A percentile compares a stretch with the other conserved stretches of the same genome.
Conservation (phyloP, 1,284 basidiomycete species). For the Malassezia vespertilionis region DNA sequence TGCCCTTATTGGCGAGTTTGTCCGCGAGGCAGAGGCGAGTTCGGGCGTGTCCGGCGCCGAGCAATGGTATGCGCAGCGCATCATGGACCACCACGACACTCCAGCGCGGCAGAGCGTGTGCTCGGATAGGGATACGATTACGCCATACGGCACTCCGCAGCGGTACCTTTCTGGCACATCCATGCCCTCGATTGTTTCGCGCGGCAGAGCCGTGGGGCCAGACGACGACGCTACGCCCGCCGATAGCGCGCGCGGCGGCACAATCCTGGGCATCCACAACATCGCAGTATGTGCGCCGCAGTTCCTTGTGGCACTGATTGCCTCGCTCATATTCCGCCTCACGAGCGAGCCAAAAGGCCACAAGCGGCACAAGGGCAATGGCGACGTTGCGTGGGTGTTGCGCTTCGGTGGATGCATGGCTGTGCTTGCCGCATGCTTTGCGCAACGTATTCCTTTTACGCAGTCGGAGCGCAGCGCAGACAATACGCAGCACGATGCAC, state of each 20-base stretch:
- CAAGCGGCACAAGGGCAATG: slow-evolving; percentile 33
- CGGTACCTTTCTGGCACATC: background rate
- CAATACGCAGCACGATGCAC: background rate
- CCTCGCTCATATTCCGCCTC: slow-evolving; percentile 72
- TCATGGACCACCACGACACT: slow-evolving; percentile 10
- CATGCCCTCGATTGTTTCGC: slow-evolving; percentile 17
- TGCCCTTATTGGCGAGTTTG: slow-evolving; percentile 41
- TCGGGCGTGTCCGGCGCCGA: slow-evolving; percentile 29
- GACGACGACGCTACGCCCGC: background rate
- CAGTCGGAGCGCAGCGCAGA: slow-evolving; percentile 15
- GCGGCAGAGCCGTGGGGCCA: slow-evolving; percentile 13
- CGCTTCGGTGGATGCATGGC: slow-evolving; percentile 67
- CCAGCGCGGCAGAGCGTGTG: background rate
- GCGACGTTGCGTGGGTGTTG: slow-evolving; percentile 68
- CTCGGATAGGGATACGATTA: too few relatives aligned
- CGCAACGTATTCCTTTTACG: slow-evolving; percentile 33
- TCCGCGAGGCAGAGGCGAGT: slow-evolving; percentile 31
- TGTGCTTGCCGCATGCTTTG: slow-evolving; percentile 30
- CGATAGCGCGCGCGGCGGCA: slow-evolving; percentile 58
- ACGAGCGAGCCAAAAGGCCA: slow-evolving; percentile 38
- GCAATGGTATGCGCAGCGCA: slow-evolving; percentile 18
- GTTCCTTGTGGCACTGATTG: slow-evolving; percentile 63
- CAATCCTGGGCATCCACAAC: slow-evolving; percentile 77
- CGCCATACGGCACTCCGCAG: slow-evolving; percentile 1
- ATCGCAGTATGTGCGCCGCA: slow-evolving; percentile 29